Base-by-base conservation (phyloP, 176 grass and related monocot species). In the Oryza glumipatula region DNA sequence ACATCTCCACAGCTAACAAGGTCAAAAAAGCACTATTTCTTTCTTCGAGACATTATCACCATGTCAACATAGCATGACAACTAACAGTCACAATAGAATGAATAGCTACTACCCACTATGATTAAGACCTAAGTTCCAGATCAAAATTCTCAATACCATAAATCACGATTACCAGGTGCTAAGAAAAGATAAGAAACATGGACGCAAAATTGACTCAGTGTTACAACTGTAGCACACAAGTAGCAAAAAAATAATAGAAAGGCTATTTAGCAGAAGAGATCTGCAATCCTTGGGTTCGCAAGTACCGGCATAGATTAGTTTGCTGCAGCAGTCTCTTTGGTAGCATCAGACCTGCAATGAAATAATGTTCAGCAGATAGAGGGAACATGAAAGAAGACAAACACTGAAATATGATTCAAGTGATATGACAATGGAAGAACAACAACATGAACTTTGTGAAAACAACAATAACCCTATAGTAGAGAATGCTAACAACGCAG, bases 141-240 rank as follows among this genome's bases (percentile, higher is more conserved):
- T 69, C 87, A 88, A 84, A 84, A 84, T 68, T 88, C 26, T 68
- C 11, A 68, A 67, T 36, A 79, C 5, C 10, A 51, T 70, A 26
- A 43, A 28, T 43, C 21, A 17, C 17, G 14, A 73, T 45, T 67
- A 65, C 8, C 68, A 73, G 23, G 14, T 58, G 23, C 56, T 65
- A 80, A 72, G 56, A 77, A 17, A 32, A n/a, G 7, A 65, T 0
- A 19, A 51, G 33, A 30, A 78, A 28, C 63, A 56, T 12, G 54
- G 21, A 48, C 28, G 11, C 35, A 74, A 75, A 80, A 73, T 52
- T 67, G 68, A 86, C 63, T 56, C 44, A 15, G 22, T 15, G 61
- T 80, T 80, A 54, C 73, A 73, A 73, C 23, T 79, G 13, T 23
- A 56, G 10, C 64, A 65, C 21, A 67, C 47, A 17, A 68, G 13